phyloP scores from a whole-genome alignment of 768 basidiomycete species.

The Inosperma sp. region DNA sequence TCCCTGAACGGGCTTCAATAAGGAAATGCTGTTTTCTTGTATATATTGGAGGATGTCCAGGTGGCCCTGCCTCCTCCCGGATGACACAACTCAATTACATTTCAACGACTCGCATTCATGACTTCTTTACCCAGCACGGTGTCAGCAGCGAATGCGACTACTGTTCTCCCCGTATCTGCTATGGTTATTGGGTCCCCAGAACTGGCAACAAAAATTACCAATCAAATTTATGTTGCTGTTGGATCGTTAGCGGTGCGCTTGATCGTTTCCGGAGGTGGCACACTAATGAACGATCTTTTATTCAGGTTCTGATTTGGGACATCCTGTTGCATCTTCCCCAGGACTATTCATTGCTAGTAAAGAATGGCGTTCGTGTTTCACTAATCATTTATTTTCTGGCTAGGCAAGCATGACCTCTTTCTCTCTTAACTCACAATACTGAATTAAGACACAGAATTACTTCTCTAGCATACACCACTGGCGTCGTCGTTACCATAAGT shows the following conservation, averaged over 20 bases:
- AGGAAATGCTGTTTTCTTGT: too few relatives aligned
- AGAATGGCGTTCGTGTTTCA: neutral
- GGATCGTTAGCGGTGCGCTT: neutral
- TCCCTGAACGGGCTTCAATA: too few relatives aligned
- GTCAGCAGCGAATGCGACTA: too few relatives aligned
- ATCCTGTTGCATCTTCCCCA: neutral
- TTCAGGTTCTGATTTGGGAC: neutral
- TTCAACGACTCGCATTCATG: too few relatives aligned
- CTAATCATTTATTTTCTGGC: neutral
- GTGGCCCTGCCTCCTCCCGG: too few relatives aligned
- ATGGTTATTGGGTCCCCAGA: too few relatives aligned
- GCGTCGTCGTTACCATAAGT: neutral
- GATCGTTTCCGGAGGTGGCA: neutral
- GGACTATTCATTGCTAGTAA: neutral
- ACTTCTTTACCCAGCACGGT: too few relatives aligned
- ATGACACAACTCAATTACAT: too few relatives aligned
- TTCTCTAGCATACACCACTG: neutral
- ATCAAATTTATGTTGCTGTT: neutral
- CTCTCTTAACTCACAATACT: neutral
- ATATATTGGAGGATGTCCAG: too few relatives aligned
- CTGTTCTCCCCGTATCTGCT: too few relatives aligned
- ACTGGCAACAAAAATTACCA: neutral
- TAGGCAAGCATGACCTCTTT: neutral
- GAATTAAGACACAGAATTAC: neutral
- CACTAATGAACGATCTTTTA: neutral